Conservation (phyloP, 2,329 filamentous ascomycete species). For the Pseudogymnoascus sp. region DNA sequence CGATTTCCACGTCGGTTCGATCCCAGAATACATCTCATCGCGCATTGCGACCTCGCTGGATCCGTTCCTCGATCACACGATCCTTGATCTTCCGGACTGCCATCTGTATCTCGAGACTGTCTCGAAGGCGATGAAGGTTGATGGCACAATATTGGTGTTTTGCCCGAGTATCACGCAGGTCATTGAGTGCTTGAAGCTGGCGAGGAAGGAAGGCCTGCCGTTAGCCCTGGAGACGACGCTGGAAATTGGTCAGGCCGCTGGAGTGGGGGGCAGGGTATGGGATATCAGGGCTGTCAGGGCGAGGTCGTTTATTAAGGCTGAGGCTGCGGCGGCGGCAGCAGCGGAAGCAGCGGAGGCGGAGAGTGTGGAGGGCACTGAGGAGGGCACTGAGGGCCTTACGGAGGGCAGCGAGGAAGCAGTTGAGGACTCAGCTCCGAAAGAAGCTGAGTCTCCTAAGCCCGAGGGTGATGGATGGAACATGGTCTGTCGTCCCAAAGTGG, state of each 20-base stretch:
- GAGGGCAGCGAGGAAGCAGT: not conserved
- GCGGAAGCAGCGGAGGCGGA: not conserved
- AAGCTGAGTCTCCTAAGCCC: not conserved
- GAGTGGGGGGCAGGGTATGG: slow-evolving; percentile 51
- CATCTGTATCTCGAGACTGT: slow-evolving; percentile 43
- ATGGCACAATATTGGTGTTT: slow-evolving; percentile 62
- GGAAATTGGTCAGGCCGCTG: slow-evolving; percentile 46
- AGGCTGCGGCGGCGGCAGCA: not conserved
- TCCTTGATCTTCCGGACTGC: slow-evolving; percentile 65
- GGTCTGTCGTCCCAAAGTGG: slow-evolving; percentile 45
- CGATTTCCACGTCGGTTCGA: slow-evolving; percentile 64
- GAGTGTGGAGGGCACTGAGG: not conserved
- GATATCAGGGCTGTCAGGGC: slow-evolving; percentile 46
- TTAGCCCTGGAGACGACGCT: slow-evolving; percentile 49
- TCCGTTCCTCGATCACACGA: slow-evolving; percentile 62
- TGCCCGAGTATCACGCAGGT: slow-evolving; percentile 74
- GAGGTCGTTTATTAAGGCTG: slow-evolving; percentile 21
- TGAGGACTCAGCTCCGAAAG: not conserved
- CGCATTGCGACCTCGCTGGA: slow-evolving; percentile 36
- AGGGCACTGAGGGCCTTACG: not conserved
- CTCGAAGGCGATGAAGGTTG: slow-evolving; percentile 50
- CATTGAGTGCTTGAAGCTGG: slow-evolving; percentile 49
- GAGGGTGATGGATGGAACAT: slow-evolving; percentile 32
- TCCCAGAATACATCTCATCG: slow-evolving; percentile 52
- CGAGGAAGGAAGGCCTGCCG: slow-evolving; percentile 46